Evolutionary conservation across 257 asterid species (phyloP).

Genomic region (Phtheirospermum japonicum): DNA sequence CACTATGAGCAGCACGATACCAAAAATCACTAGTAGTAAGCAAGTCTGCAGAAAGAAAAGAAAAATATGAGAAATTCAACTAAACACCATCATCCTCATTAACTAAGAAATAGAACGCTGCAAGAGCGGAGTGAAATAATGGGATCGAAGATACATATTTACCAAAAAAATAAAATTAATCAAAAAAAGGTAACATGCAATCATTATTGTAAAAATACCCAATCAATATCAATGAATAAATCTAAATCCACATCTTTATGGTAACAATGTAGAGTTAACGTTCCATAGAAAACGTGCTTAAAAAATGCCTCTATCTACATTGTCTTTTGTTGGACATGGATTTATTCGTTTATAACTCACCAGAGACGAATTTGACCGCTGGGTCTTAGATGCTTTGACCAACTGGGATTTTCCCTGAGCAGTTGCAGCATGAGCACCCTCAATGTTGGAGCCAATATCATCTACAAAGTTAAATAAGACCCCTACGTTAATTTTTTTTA

Average conservation of each 20-base stretch:
- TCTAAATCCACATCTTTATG: background rate
- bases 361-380: conserved; percentile 86
- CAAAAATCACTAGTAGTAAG: conserved; percentile 83
- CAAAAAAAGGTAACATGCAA: background rate
- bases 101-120: conserved; percentile 1
- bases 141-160: background rate
- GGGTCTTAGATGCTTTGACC: conserved; percentile 84
- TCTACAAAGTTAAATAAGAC: conserved; percentile 37
- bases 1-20: conserved; percentile 75
- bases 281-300: background rate
- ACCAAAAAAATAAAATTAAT: no score
- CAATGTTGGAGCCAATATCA: conserved; percentile 82
- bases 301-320: background rate
- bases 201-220: background rate
- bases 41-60: conserved; percentile 56
- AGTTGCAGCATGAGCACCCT: conserved; percentile 87
- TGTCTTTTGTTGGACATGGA: conserved; percentile 4
- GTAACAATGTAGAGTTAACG: background rate
- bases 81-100: background rate
- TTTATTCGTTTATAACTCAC: conserved; percentile 35
- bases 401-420: conserved; percentile 84
- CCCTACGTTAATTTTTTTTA: conserved; percentile 16
- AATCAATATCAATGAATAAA: conserved; percentile 2
- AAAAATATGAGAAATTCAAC: conserved; percentile 1
- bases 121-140: background rate